A percentile compares a stretch with the other conserved stretches of the same genome.
phyloP scores from a whole-genome alignment of 108 stramenopile genomes.

The Cyclostephanos invisitatus region DNA sequence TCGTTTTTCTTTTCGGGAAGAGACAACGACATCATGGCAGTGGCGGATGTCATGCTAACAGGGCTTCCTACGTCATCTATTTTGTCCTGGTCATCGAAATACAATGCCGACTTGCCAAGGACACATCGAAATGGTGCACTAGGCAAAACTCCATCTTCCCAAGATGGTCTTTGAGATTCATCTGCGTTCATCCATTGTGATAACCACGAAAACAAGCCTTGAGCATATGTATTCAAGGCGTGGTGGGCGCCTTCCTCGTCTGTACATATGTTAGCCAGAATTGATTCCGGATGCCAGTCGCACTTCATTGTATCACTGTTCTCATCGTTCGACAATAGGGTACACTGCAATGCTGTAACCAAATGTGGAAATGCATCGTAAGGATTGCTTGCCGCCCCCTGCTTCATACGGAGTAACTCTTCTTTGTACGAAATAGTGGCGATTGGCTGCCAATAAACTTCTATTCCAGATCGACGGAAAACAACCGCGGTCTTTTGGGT shows the following conservation, averaged over 20 bases:
- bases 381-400: slow-evolving; percentile 33
- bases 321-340: slow-evolving; percentile 59
- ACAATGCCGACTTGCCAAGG: slow-evolving; percentile 22
- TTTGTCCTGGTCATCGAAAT: slow-evolving; percentile 22
- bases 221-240: slow-evolving; percentile 51
- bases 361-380: slow-evolving; percentile 63
- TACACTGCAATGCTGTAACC: slow-evolving; percentile 43
- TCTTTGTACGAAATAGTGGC: slow-evolving; percentile 49
- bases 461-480: slow-evolving; percentile 51
- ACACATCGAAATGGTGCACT: slow-evolving; percentile 53
- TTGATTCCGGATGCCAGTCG: slow-evolving; percentile 83
- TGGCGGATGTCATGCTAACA: slow-evolving; percentile 29
- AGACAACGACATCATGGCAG: slow-evolving; percentile 46
- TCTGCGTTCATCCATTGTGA: slow-evolving; percentile 54
- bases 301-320: slow-evolving; percentile 34
- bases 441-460: slow-evolving; percentile 55
- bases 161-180: slow-evolving; percentile 39
- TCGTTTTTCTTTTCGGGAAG: slow-evolving; percentile 12
- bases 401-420: background rate
- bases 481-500: slow-evolving; percentile 53
- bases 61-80: slow-evolving; percentile 19
- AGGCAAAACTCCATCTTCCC: slow-evolving; percentile 44
- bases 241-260: slow-evolving; percentile 58
- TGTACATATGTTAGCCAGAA: slow-evolving; percentile 67
- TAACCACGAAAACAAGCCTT: slow-evolving; percentile 59